Percentiles rank a stretch among this genome's conserved stretches.
Conservation (phyloP, 2,329 filamentous ascomycete genomes). For the Cercospora berteroae region DNA sequence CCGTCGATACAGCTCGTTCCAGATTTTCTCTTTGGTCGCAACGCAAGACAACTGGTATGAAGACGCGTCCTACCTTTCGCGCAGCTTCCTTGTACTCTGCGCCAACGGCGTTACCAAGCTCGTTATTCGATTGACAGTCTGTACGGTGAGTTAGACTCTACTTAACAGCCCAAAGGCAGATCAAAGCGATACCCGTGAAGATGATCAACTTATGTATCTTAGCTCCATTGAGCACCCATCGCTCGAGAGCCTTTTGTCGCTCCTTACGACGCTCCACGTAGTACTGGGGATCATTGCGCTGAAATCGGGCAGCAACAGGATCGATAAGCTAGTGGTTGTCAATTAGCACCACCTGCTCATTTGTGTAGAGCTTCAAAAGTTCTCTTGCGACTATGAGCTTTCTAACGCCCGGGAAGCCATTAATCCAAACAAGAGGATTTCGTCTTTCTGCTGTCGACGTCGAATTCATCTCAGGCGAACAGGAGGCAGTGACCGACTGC, state of each 20-base stretch:
- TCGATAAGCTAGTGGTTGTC: conserved; percentile 9
- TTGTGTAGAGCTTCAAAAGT: neutral
- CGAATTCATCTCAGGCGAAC: neutral
- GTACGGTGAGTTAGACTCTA: no score
- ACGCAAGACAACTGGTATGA: conserved; percentile 1
- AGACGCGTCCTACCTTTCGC: neutral
- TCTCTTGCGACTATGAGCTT: conserved; percentile 3
- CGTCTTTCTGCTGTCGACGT: neutral
- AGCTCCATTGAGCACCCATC: neutral
- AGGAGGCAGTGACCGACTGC: neutral
- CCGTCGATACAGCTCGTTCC: neutral
- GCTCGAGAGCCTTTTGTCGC: neutral
- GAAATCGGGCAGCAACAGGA: neutral
- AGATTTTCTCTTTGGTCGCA: neutral
- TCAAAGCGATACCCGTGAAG: neutral
- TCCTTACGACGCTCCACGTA: neutral
- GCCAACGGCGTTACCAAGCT: neutral
- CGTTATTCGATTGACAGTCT: conserved; percentile 4
- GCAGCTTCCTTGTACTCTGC: conserved; percentile 1
- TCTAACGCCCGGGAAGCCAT: conserved; percentile 8
- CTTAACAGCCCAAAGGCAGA: no score
- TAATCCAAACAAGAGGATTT: conserved; percentile 9
- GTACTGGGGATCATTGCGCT: neutral
- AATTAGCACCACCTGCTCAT: neutral
- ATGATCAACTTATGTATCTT: neutral